A percentile compares a stretch with the other conserved stretches of the same genome.
Conservation (phyloP, 2,329 filamentous ascomycete genomes). For the Fusarium concolor region DNA sequence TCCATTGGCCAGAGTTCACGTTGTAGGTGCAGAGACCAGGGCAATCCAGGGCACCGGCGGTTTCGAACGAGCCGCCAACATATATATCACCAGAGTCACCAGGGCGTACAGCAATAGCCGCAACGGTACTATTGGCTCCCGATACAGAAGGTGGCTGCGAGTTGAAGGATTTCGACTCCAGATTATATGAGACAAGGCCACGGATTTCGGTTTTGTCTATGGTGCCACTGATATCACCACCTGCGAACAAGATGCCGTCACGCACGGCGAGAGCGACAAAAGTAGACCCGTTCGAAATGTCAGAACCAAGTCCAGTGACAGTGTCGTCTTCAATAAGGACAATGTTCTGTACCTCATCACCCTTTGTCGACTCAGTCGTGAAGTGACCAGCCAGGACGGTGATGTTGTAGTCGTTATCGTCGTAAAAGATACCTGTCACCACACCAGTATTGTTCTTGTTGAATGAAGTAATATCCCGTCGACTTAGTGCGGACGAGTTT, state of each 20-base stretch:
- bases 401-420: conserved; percentile 75
- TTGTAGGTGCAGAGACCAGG: conserved; percentile 85
- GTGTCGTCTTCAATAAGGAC: conserved; percentile 83
- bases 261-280: conserved; percentile 78
- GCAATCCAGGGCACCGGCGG: conserved; percentile 85
- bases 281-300: conserved; percentile 77
- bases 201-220: conserved; percentile 71
- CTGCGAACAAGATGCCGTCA: conserved; percentile 79
- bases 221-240: conserved; percentile 80
- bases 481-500: conserved; percentile 54
- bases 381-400: conserved; percentile 93
- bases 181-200: conserved; percentile 84
- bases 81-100: conserved; percentile 76
- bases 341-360: conserved; percentile 80
- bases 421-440: conserved; percentile 83
- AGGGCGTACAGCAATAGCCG: conserved; percentile 79
- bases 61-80: conserved; percentile 86
- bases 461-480: conserved; percentile 59
- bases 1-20: conserved; percentile 79
- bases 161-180: conserved; percentile 71
- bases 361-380: conserved; percentile 74
- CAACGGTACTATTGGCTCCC: conserved; percentile 78
- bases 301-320: conserved; percentile 76
- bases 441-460: conserved; percentile 70
- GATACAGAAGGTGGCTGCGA: conserved; percentile 80